Evolutionary conservation across 768 basidiomycete genomes (phyloP), one percentile per base, ranked within the genome.

Genomic region (Mycena rebaudengoi): DNA sequence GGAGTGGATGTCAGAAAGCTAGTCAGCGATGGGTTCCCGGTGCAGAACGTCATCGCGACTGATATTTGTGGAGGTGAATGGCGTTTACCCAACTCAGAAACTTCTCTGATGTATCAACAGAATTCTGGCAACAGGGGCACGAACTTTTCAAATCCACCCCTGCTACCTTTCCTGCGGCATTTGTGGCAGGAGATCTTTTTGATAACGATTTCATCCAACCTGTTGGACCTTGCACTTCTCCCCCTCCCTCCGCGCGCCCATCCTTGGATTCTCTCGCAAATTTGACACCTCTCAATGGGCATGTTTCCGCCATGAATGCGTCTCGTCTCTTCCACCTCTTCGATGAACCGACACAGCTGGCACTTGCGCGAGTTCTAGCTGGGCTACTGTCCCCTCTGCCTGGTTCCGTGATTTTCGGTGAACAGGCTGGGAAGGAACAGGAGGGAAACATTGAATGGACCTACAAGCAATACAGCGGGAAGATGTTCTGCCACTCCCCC

Each of bases 91-190:
- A 68, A 30, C 41, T 16, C 11, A 21, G n/a, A 10, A 43, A 20
- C 11, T 43, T n/a, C n/a, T n/a, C n/a, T 16, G 3, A 12, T 18
- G 3, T 21, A 37, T 21, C 12, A 43, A 43, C 62, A 84, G 84
- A 77, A 28, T 79, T 82, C 61, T 85, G 83, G 83, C 75, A 78
- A 4, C 71, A 83, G 7, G 85, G 85, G 0, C 82, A 86, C 61
- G 73, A 75, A 40, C 75, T 86, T 7, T 87, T 84, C 71, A 76
- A 65, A 35, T 75, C 78, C 25, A 79, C 71, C 4, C 77, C 77
- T 0, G 67, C 76, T 45, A 74, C 77, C 1, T 84, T 82, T 67
- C 81, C 83, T 1, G 80, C 77, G 12, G 68, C 71, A 2, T 85
- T 85, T 70, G 39, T 85, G 18, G 70, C 76, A 16, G 85, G 84